Base-by-base conservation (phyloP, 2,329 filamentous ascomycete genomes). In the Talaromyces islandicus region DNA sequence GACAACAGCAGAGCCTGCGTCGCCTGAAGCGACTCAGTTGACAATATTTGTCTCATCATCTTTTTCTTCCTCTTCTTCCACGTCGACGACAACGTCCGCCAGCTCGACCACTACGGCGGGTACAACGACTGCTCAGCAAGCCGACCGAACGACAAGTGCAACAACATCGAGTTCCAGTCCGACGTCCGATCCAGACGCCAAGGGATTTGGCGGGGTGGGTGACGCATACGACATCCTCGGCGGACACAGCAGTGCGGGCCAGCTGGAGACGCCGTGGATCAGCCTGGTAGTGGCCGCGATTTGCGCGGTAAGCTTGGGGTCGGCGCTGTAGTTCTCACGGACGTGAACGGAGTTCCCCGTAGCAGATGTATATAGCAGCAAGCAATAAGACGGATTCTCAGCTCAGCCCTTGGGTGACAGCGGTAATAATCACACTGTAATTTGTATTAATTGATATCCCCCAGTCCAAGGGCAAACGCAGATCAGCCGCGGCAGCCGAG, bases 141-240 rank as follows among this genome's bases (percentile, higher is more conserved):
- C 54, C 9, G 60, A 19, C 19, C 52, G 14, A 17, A 32, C 27
- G 24, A 32, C 55, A 21, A 30, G 35, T n/a, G 35, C 48, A 2
- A 38, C 41, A n/a, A 30, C 51, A 14, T 54, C 59, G 32, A 50
- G 38, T n/a, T 29, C 21, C 7, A 48, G 41, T 3, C 14, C 60
- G 35, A 46, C 57, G 6, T 46, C 59, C 21, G 12, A 58, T 32
- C 24, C 59, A 5, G 59, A 58, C 29, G 43, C 59, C 1, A 52
- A 61, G 35, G 61, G 61, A 35, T 63, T 63, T 43, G 61, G 61
- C 7, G 61, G 61, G 12, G 51, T 56, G 21, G 61, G 61, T 12
- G 57, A 61, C 19, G 59, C 61, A 14, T 57, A 56, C 24, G 56
- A 63, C 56, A 63, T 63, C 11, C 61, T 63, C 53, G 61, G 59